These are phyloP conservation scores for Metschnikowia peoriensis DNA, from an alignment of 805 yeast genomes.

Conservation along the genomic window DNA sequence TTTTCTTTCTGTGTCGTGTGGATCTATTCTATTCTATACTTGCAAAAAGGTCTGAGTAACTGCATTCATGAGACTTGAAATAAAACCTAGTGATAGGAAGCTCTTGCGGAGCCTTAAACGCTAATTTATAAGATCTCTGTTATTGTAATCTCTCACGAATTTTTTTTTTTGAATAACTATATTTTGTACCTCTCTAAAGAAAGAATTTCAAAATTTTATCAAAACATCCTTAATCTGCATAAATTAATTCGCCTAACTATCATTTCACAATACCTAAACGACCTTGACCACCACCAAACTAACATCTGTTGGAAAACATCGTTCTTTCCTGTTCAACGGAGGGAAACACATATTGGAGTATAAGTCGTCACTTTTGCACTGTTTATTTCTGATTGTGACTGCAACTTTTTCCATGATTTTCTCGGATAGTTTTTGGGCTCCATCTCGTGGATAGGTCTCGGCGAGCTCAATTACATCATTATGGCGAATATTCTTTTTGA, in stretches of 20 bases:
- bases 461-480: background rate
- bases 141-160: too few relatives aligned
- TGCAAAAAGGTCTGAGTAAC: too few relatives aligned
- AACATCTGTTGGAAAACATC: slow-evolving; percentile 3
- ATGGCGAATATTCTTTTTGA: background rate
- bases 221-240: slow-evolving; percentile 7
- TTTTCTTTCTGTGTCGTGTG: too few relatives aligned
- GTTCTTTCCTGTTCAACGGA: background rate
- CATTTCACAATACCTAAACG: background rate
- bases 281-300: slow-evolving; percentile 7
- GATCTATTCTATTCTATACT: too few relatives aligned
- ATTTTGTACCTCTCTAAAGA: too few relatives aligned
- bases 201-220: background rate
- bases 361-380: background rate
- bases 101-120: too few relatives aligned
- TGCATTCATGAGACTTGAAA: too few relatives aligned
- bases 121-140: too few relatives aligned
- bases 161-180: too few relatives aligned
- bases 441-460: background rate
- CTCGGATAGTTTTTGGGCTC: slow-evolving; percentile 1
- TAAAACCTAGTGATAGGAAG: too few relatives aligned
- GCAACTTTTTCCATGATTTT: background rate
- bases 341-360: background rate
- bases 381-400: background rate
- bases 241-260: background rate